phyloP scores from a whole-genome alignment of 2,329 filamentous ascomycete species.

The Ascocoryne sarcoides region DNA sequence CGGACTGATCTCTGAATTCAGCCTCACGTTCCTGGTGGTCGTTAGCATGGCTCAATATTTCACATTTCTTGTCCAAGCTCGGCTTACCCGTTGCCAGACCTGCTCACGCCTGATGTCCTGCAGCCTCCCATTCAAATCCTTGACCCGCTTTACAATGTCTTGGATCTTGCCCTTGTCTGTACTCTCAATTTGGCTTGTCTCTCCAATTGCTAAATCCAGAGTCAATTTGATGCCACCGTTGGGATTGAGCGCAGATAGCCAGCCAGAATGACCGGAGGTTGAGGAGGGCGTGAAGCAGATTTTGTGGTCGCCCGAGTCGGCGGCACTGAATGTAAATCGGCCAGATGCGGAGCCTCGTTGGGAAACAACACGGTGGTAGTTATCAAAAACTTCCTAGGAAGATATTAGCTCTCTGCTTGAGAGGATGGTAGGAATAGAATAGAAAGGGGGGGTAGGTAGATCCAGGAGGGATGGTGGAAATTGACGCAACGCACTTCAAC shows the following conservation, averaged over 20 bases:
- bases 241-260: constrained; percentile 56
- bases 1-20: constrained; percentile 96
- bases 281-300: constrained; percentile 88
- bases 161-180: constrained; percentile 88
- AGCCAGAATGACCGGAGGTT: constrained; percentile 58
- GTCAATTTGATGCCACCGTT: constrained; percentile 75
- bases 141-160: constrained; percentile 79
- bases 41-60: neutral
- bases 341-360: constrained; percentile 69
- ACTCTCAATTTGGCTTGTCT: constrained; percentile 88
- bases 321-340: constrained; percentile 91
- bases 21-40: constrained; percentile 76
- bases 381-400: constrained; percentile 82
- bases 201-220: constrained; percentile 87
- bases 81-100: constrained; percentile 79
- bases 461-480: too few species aligned
- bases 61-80: constrained; percentile 1
- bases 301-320: constrained; percentile 89
- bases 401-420: too few species aligned
- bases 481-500: constrained; percentile 73
- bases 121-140: constrained; percentile 79
- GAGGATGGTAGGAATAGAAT: too few species aligned
- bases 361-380: constrained; percentile 90
- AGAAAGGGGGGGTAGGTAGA: constrained; percentile 1
- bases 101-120: constrained; percentile 89